Evolutionary conservation across 1,284 basidiomycete species (phyloP), one percentile per base, ranked within the genome.

Genomic region (Flammula alnicola): DNA sequence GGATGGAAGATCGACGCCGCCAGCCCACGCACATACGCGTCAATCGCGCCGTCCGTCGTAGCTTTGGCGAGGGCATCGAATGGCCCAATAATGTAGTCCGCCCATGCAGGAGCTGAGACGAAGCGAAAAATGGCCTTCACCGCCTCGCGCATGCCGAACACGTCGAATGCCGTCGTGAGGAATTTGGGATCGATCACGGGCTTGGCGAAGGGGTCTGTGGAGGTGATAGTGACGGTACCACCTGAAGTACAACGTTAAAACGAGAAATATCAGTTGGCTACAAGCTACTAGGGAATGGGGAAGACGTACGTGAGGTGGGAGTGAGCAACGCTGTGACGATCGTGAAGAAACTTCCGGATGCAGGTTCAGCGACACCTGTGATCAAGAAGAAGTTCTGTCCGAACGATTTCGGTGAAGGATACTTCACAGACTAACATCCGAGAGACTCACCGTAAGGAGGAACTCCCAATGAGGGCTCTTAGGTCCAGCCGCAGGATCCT

Each of bases 401-500:
- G n/a, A 25, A 22, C 9, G 17, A 20, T 38, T 11, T 10, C 22
- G 25, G 8, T 12, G 36, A 16, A 20, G n/a, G 11, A 6, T 6
- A 32, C 33, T n/a, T 14, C 23, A 43, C 29, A 14, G 17, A 7
- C 1, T 12, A 47, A 25, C 14, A 26, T n/a, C n/a, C n/a, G n/a
- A n/a, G n/a, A n/a, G n/a, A 55, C 66, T 45, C 49, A 71, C 70
- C 9, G 40, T 44, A 22, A 65, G 52, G 5, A 61, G 46, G 12
- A 70, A 47, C 44, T 72, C 64, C 39, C 63, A 65, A 53, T 67
- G 65, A 11, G 62, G 60, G 2, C 66, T 53, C 20, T 62, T 59
- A 1, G 64, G 64, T 1, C 74, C 74, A 9, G 70, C 59, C 23
- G 73, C 60, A 6, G 74, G 72, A 51, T 77, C 74, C n/a, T n/a